phyloP scores from a whole-genome alignment of 2,329 filamentous ascomycete species.

The Huntiella omanensis region DNA sequence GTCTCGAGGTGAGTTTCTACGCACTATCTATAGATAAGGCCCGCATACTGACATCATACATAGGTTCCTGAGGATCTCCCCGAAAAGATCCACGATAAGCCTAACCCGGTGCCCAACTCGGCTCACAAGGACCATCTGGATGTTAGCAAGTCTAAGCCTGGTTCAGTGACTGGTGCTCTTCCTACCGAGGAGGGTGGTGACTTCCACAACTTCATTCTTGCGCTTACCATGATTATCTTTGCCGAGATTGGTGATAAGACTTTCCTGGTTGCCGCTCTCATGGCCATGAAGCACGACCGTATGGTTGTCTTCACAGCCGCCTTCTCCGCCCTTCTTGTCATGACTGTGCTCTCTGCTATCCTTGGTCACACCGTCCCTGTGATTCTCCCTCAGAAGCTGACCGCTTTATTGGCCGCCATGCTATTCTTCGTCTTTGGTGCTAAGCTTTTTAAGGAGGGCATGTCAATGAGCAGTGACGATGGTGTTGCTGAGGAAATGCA shows the following conservation, averaged over 20 bases:
- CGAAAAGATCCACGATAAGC: slow-evolving; percentile 55
- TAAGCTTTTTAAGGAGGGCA: slow-evolving; percentile 67
- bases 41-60: slow-evolving; percentile 6
- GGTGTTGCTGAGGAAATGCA: slow-evolving; percentile 95
- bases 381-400: slow-evolving; percentile 76
- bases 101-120: slow-evolving; percentile 48
- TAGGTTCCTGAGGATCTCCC: slow-evolving; percentile 72
- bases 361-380: slow-evolving; percentile 83
- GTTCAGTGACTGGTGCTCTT: slow-evolving; percentile 13
- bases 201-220: slow-evolving; percentile 75
- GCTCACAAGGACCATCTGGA: slow-evolving; percentile 46
- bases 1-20: slow-evolving; percentile 36
- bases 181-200: slow-evolving; percentile 23
- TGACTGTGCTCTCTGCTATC: slow-evolving; percentile 88
- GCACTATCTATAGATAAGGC: background rate
- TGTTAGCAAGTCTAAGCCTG: slow-evolving; percentile 18
- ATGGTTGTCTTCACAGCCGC: slow-evolving; percentile 87
- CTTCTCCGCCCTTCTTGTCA: slow-evolving; percentile 75
- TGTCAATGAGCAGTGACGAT: slow-evolving; percentile 74
- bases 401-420: slow-evolving; percentile 65
- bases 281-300: slow-evolving; percentile 97
- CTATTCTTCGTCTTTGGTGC: slow-evolving; percentile 82
- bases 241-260: slow-evolving; percentile 98
- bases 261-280: slow-evolving; percentile 87
- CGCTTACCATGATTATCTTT: slow-evolving; percentile 91